These are phyloP conservation scores for Alternaria panax DNA, from an alignment of 2,329 filamentous ascomycete genomes.

Conservation along the genomic window DNA sequence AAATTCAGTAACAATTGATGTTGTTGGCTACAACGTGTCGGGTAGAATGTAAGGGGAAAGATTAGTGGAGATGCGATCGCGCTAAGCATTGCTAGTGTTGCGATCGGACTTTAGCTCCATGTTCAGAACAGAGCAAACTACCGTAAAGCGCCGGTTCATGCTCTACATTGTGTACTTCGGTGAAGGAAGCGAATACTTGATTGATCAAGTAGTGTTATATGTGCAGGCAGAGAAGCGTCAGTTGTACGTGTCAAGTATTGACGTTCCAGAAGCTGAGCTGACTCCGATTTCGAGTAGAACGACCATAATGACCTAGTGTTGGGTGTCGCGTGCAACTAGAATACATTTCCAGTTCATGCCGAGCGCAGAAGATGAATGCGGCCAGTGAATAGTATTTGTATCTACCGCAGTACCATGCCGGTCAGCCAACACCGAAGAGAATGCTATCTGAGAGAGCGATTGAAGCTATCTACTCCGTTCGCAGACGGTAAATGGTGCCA, in stretches of 20 bases:
- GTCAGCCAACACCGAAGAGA: not conserved
- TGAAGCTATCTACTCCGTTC: not conserved
- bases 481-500: not conserved
- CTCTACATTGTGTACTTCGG: not conserved
- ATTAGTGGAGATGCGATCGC: conserved; percentile 10
- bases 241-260: not conserved
- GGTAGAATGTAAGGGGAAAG: not conserved
- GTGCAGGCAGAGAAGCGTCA: not conserved
- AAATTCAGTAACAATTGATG: not conserved
- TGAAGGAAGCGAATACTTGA: not conserved
- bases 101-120: conserved; percentile 6
- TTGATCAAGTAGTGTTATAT: not conserved
- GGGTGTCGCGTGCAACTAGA: not conserved
- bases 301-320: not conserved
- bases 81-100: conserved; percentile 9
- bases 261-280: not conserved
- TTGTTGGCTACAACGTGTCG: not conserved
- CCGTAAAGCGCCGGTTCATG: not conserved
- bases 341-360: not conserved
- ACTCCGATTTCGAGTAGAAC: not conserved
- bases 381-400: not conserved
- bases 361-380: not conserved
- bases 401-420: not conserved
- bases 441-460: conserved; percentile 3
- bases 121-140: not conserved